Percentiles rank a stretch among this genome's conserved stretches.
Conservation (phyloP, 306 rosid genomes). For the Citrullus mucosospermus region DNA sequence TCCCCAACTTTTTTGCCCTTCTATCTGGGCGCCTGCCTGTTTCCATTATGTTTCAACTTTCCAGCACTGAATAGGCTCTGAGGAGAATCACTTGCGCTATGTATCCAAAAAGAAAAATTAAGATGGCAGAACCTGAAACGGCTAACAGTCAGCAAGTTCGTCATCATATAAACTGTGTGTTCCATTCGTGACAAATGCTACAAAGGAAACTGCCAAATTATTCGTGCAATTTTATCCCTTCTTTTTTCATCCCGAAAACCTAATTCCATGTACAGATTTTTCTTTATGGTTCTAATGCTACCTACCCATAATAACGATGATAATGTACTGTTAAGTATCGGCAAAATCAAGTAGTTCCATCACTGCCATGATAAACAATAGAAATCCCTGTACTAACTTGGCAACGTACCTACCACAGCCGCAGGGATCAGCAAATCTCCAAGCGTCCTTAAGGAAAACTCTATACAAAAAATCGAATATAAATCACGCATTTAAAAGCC, state of each 20-base stretch:
- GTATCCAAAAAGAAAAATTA: background rate
- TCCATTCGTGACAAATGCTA: background rate
- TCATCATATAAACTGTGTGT: background rate
- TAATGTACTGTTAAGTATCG: background rate
- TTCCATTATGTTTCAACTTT: constrained; percentile 3
- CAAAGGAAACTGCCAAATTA: background rate
- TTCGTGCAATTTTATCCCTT: background rate
- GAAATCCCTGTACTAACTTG: background rate
- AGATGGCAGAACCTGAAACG: background rate
- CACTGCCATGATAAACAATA: background rate
- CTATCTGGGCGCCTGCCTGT: background rate
- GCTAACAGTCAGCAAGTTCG: background rate
- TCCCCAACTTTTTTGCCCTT: background rate
- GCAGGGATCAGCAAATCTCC: background rate
- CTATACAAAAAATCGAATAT: background rate
- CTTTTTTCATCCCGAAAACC: background rate
- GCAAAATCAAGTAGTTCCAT: background rate
- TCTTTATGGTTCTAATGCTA: background rate
- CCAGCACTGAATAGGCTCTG: background rate
- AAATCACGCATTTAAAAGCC: background rate
- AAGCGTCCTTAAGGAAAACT: constrained; percentile 4
- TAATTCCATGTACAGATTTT: background rate
- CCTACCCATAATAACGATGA: background rate
- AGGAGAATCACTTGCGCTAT: background rate
- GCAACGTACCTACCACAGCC: background rate